These are phyloP conservation scores for Gynandropsis gynandra DNA, from an alignment of 345 rosid genomes.

Conservation along the genomic window DNA sequence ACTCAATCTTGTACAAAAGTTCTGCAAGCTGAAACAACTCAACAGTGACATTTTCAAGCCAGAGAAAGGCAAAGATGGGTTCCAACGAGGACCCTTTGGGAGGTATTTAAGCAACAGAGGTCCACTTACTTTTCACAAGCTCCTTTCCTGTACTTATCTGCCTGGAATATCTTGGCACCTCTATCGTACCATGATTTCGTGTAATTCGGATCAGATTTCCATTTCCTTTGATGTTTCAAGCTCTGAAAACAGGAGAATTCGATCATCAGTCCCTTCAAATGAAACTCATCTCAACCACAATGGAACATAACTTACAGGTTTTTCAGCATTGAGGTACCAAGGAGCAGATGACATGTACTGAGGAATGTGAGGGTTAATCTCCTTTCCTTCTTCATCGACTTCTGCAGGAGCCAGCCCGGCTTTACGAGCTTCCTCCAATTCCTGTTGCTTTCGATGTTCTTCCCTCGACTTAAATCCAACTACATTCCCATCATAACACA, in stretches of 20 bases:
- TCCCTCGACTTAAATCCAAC: slow-evolving; percentile 63
- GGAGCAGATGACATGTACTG: slow-evolving; percentile 75
- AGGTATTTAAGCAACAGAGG: neutral
- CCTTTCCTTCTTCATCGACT: slow-evolving; percentile 71
- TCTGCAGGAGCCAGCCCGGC: slow-evolving; percentile 80
- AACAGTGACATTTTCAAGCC: no score
- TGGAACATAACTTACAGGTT: slow-evolving; percentile 31
- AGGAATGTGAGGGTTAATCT: slow-evolving; percentile 68
- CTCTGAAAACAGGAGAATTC: slow-evolving; percentile 25
- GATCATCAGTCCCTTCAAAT: neutral
- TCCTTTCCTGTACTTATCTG: slow-evolving; percentile 50
- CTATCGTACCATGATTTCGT: slow-evolving; percentile 52
- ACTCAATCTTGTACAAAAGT: neutral
- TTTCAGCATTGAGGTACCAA: slow-evolving; percentile 60
- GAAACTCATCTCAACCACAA: neutral
- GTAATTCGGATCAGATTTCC: slow-evolving; percentile 55
- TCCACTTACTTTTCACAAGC: slow-evolving; percentile 51
- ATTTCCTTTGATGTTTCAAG: slow-evolving; percentile 64
- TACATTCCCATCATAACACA: slow-evolving; percentile 19
- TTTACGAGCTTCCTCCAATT: slow-evolving; percentile 62
- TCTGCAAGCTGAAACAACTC: neutral
- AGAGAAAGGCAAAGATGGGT: no score
- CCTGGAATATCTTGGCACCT: slow-evolving; percentile 46
- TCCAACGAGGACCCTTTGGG: no score
- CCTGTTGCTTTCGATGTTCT: slow-evolving; percentile 53